phyloP scores from a whole-genome alignment of 768 basidiomycete genomes.

The Suillus decipiens region DNA sequence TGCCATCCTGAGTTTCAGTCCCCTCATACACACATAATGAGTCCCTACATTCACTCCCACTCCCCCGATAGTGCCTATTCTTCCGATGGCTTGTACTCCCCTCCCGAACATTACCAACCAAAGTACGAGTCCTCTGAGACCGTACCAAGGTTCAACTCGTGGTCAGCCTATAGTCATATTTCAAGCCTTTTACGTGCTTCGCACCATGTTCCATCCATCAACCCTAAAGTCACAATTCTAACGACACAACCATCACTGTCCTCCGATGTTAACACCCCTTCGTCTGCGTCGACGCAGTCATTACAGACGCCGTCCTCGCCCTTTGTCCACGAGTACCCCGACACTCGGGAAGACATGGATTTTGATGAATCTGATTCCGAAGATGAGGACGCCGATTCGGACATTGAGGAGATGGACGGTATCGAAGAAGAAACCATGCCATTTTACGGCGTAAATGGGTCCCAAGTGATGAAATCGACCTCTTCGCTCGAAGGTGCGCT shows the following conservation, averaged over 20 bases:
- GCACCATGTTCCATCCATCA: slow-evolving; percentile 20
- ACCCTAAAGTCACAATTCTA: slow-evolving; percentile 31
- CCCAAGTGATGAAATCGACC: slow-evolving; percentile 32
- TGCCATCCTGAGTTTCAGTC: slow-evolving; percentile 27
- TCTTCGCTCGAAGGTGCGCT: slow-evolving; percentile 34
- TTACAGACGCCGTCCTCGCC: slow-evolving; percentile 34
- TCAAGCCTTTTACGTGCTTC: slow-evolving; percentile 16
- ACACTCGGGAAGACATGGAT: slow-evolving; percentile 23
- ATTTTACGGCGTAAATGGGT: slow-evolving; percentile 24
- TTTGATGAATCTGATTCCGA: slow-evolving; percentile 33
- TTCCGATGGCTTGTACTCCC: slow-evolving; percentile 23
- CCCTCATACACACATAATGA: slow-evolving; percentile 28
- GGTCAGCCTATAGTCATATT: slow-evolving; percentile 22
- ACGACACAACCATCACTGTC: slow-evolving; percentile 23
- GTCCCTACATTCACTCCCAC: slow-evolving; percentile 26
- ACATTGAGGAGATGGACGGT: slow-evolving; percentile 37
- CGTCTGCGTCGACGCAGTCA: slow-evolving; percentile 34
- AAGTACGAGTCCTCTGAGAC: slow-evolving; percentile 20
- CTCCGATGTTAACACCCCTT: slow-evolving; percentile 33
- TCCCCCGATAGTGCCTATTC: slow-evolving; percentile 19
- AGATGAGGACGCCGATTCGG: slow-evolving; percentile 34
- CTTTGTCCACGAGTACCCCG: slow-evolving; percentile 20
- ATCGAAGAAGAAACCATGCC: slow-evolving; percentile 24
- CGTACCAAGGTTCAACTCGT: slow-evolving; percentile 17
- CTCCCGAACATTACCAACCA: slow-evolving; percentile 25